phyloP scores from a whole-genome alignment of 2,329 filamentous ascomycete genomes.

The Neonectria faginata region DNA sequence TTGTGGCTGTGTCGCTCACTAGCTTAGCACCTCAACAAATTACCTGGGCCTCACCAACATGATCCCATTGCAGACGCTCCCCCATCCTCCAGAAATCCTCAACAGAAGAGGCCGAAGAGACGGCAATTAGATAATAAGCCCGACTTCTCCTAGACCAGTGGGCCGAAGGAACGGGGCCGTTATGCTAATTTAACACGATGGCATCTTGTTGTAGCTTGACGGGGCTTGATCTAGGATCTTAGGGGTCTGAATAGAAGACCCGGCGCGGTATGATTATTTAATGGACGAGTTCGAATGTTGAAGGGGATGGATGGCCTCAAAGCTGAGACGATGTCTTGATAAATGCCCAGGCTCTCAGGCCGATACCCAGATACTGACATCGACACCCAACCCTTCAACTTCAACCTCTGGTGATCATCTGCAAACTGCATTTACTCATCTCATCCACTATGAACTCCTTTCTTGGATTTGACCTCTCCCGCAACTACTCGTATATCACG shows the following conservation, averaged over 20 bases:
- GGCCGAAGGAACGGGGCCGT: constrained; percentile 7
- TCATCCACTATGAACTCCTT: constrained; percentile 46
- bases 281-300: constrained; percentile 22
- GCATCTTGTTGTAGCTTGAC: not conserved
- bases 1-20: not conserved
- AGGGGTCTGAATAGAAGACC: constrained; percentile 7
- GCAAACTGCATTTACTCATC: not conserved
- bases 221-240: constrained; percentile 18
- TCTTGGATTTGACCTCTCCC: constrained; percentile 51
- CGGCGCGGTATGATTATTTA: constrained; percentile 24
- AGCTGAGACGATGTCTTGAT: not conserved
- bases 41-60: not conserved
- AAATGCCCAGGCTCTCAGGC: not conserved
- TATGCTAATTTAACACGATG: constrained; percentile 35
- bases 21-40: not conserved
- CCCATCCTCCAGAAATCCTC: not conserved
- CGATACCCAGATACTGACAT: not conserved
- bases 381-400: not conserved
- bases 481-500: constrained; percentile 51
- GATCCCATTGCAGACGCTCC: not conserved
- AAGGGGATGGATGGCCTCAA: not conserved
- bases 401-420: not conserved
- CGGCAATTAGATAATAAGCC: constrained; percentile 24
- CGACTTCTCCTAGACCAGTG: constrained; percentile 8
- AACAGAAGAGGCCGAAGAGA: not conserved